phyloP scores from a whole-genome alignment of 495 filamentous ascomycete species.

The Trichoderma orchidacearum region DNA sequence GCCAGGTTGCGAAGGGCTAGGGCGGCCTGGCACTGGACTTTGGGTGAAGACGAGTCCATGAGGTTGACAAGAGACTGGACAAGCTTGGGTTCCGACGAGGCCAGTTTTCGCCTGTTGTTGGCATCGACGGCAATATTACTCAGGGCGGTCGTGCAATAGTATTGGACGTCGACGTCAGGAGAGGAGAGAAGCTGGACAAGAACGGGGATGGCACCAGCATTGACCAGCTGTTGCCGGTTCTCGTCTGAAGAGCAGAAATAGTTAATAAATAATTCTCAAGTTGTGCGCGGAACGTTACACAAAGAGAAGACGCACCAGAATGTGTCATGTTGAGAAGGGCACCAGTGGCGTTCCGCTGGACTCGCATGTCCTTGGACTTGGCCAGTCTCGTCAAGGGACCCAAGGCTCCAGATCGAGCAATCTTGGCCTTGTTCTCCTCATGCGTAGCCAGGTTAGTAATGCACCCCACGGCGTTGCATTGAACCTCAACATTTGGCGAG shows the following conservation, averaged over 20 bases:
- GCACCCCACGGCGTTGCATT: slow-evolving; percentile 97
- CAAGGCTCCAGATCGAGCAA: slow-evolving; percentile 86
- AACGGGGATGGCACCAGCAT: slow-evolving; percentile 91
- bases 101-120: slow-evolving; percentile 77
- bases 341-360: slow-evolving; percentile 93
- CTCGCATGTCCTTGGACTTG: slow-evolving; percentile 96
- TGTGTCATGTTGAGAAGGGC: slow-evolving; percentile 98
- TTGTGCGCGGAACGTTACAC: neutral
- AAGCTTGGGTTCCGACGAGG: slow-evolving; percentile 74
- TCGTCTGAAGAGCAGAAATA: slow-evolving; percentile 51
- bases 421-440: slow-evolving; percentile 98
- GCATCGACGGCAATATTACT: slow-evolving; percentile 97
- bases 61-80: slow-evolving; percentile 88
- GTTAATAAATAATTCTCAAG: slow-evolving; percentile 6
- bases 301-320: slow-evolving; percentile 51
- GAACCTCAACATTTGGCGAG: slow-evolving; percentile 96
- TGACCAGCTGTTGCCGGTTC: slow-evolving; percentile 92
- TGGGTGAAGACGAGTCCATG: slow-evolving; percentile 94
- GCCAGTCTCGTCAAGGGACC: slow-evolving; percentile 81
- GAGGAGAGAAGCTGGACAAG: slow-evolving; percentile 88
- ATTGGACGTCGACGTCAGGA: slow-evolving; percentile 90
- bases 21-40: slow-evolving; percentile 96
- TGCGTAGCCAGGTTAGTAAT: slow-evolving; percentile 97
- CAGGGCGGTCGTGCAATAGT: slow-evolving; percentile 96
- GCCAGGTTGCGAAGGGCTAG: slow-evolving; percentile 88